Percentiles rank a stretch among this genome's conserved stretches.
These are phyloP conservation scores for Ogataea hybrid DNA, from an alignment of 1,139 yeast genomes.

Conservation along the genomic window DNA sequence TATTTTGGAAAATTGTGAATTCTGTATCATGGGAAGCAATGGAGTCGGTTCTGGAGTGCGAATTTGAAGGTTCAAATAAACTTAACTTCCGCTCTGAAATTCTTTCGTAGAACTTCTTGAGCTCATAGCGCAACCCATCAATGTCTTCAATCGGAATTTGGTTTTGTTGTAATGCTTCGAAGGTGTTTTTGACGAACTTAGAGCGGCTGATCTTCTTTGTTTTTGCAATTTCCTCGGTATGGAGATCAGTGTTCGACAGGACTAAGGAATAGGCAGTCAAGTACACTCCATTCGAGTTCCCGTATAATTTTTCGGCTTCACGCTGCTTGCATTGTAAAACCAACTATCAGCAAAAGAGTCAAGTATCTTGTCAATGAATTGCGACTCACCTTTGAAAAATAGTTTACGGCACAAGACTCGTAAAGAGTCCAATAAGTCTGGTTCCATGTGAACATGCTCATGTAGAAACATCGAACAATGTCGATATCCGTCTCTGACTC, in stretches of 20 bases:
- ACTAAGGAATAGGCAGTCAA: slow-evolving; percentile 72
- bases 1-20: slow-evolving; percentile 28
- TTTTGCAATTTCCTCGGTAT: slow-evolving; percentile 42
- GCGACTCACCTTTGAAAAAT: slow-evolving; percentile 81
- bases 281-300: slow-evolving; percentile 63
- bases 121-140: slow-evolving; percentile 20
- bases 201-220: slow-evolving; percentile 31
- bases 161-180: slow-evolving; percentile 40
- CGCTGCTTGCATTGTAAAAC: slow-evolving; percentile 44
- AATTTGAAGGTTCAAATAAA: slow-evolving; percentile 6
- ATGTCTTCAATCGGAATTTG: slow-evolving; percentile 30
- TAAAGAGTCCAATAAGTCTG: slow-evolving; percentile 52
- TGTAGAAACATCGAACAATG: slow-evolving; percentile 42
- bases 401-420: slow-evolving; percentile 61
- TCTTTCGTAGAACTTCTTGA: slow-evolving; percentile 24
- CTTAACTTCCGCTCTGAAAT: slow-evolving; percentile 18
- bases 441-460: slow-evolving; percentile 51
- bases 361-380: slow-evolving; percentile 73
- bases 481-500: slow-evolving; percentile 36
- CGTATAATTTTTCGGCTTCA: slow-evolving; percentile 43
- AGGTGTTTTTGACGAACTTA: slow-evolving; percentile 58
- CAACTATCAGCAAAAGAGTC: slow-evolving; percentile 71
- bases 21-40: slow-evolving; percentile 35
- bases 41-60: slow-evolving; percentile 12
- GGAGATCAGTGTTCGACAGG: slow-evolving; percentile 68